phyloP scores from a whole-genome alignment of 176 grass and related monocot species.

The Bromus sterilis region DNA sequence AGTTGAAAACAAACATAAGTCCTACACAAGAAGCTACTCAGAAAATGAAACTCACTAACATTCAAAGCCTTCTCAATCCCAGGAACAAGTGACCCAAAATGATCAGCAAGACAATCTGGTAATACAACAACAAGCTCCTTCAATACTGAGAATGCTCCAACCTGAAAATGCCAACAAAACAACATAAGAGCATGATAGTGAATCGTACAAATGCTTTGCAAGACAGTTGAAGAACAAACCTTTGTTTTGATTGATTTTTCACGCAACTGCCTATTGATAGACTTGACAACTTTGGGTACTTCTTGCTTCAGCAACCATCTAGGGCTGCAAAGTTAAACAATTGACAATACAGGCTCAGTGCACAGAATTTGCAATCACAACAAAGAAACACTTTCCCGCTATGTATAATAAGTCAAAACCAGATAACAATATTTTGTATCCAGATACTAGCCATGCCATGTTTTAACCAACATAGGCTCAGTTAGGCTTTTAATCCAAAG shows the following conservation, averaged over 20 bases:
- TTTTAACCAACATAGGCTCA: background rate
- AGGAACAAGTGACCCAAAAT: conserved; percentile 92
- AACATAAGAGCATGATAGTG: background rate
- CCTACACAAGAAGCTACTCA: background rate
- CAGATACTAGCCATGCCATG: background rate
- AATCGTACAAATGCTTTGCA: conserved; percentile 7
- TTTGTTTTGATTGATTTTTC: conserved; percentile 99
- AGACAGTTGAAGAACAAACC: conserved; percentile 37
- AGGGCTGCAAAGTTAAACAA: conserved; percentile 50
- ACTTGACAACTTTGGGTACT: conserved; percentile 93
- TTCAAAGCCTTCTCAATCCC: conserved; percentile 99
- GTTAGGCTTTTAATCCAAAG: background rate
- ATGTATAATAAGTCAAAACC: background rate
- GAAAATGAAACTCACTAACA: conserved; percentile 45
- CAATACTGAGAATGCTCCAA: conserved; percentile 89
- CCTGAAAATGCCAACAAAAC: conserved; percentile 34
- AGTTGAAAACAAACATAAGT: background rate
- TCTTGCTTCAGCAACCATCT: conserved; percentile 97
- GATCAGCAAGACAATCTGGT: conserved; percentile 91
- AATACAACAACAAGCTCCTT: conserved; percentile 95
- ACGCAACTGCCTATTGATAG: conserved; percentile 89
- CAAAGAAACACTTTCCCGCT: background rate
- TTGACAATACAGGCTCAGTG: background rate
- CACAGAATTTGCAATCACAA: background rate
- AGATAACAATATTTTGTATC: background rate